phyloP scores from a whole-genome alignment of 768 basidiomycete genomes.

The Agaricus sinodeliciosus region DNA sequence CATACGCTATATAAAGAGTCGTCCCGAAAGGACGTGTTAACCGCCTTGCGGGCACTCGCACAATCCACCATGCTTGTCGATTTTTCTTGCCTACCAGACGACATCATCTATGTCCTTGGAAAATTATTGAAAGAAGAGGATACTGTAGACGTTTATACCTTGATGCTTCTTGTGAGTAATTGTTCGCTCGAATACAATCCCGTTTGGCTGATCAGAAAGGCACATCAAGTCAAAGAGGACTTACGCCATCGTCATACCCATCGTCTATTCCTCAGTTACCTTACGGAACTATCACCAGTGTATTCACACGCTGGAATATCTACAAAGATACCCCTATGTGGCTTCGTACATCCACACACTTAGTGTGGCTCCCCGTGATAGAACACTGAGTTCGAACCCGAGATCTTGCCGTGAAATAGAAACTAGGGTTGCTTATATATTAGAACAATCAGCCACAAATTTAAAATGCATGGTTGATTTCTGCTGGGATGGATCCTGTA shows the following conservation, averaged over 20 bases:
- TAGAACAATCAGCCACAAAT: not conserved
- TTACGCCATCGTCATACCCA: not conserved
- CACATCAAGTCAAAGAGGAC: not conserved
- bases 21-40: too few species aligned
- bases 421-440: not conserved
- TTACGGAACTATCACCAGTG: constrained; percentile 2
- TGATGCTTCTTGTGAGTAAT: constrained; percentile 3
- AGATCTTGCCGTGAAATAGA: not conserved
- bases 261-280: constrained; percentile 5
- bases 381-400: not conserved
- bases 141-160: not conserved
- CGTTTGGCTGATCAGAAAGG: not conserved
- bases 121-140: not conserved
- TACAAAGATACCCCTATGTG: not conserved
- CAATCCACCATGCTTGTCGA: not conserved
- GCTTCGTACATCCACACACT: constrained; percentile 2
- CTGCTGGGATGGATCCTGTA: constrained; percentile 1
- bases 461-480: not conserved
- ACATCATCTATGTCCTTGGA: constrained; percentile 2
- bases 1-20: not conserved
- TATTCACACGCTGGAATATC: not conserved
- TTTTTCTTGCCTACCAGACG: not conserved
- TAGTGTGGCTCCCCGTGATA: not conserved
- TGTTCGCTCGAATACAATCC: not conserved
- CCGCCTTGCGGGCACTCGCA: not conserved